Percentiles rank a stretch among this genome's conserved stretches.
phyloP scores from a whole-genome alignment of 306 rosid genomes.

The Spatholobus suberectus region DNA sequence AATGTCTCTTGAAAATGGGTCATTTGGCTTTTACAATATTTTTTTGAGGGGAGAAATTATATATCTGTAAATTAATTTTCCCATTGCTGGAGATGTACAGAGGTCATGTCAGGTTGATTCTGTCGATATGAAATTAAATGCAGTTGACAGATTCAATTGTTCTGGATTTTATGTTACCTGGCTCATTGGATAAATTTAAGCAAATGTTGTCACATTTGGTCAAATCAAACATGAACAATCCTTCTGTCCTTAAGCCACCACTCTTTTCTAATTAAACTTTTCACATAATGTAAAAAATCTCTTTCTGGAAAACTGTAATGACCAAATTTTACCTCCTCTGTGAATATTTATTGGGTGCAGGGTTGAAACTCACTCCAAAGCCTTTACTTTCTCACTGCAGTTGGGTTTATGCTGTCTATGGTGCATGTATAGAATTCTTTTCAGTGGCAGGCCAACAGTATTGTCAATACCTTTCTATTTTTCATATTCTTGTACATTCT shows the following conservation, averaged over 20 bases:
- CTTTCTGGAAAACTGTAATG: slow-evolving; percentile 35
- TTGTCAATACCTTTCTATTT: not conserved
- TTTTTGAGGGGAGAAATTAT: slow-evolving; percentile 55
- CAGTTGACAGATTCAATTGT: slow-evolving; percentile 61
- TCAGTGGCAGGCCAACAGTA: slow-evolving; percentile 16
- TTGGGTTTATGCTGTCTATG: slow-evolving; percentile 17
- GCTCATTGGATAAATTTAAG: slow-evolving; percentile 66
- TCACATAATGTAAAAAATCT: slow-evolving; percentile 38
- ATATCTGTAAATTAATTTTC: slow-evolving; percentile 77
- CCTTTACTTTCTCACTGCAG: slow-evolving; percentile 21
- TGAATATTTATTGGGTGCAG: slow-evolving; percentile 41
- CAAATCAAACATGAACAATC: slow-evolving; percentile 64
- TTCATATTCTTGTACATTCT: slow-evolving; percentile 32
- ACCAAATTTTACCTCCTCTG: slow-evolving; percentile 38
- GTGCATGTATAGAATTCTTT: slow-evolving; percentile 34
- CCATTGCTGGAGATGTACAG: slow-evolving; percentile 83
- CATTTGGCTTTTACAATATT: slow-evolving; percentile 54
- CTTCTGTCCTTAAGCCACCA: slow-evolving; percentile 47
- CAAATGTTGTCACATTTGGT: slow-evolving; percentile 71
- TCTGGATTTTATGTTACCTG: slow-evolving; percentile 65
- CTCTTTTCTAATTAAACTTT: slow-evolving; percentile 47
- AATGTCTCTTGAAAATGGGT: slow-evolving; percentile 46
- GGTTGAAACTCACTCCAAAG: slow-evolving; percentile 38
- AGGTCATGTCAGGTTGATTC: slow-evolving; percentile 61
- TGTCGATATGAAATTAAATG: slow-evolving; percentile 57